These are phyloP conservation scores for Lentinula raphanica DNA, from an alignment of 768 basidiomycete genomes.

Conservation along the genomic window DNA sequence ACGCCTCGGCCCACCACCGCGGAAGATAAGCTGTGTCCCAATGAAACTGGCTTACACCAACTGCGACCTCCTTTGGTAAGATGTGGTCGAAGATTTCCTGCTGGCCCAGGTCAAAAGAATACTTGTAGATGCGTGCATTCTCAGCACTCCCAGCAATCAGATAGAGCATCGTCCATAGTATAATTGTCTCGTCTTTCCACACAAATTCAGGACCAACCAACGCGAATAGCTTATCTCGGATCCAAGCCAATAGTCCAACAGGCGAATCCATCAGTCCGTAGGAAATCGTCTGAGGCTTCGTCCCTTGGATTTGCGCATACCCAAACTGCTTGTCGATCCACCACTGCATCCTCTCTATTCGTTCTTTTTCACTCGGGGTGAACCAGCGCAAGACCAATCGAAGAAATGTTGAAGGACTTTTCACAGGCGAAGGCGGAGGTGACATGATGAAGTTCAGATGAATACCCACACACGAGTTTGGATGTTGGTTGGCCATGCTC, in stretches of 20 bases:
- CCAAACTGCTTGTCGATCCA: slow-evolving; percentile 27
- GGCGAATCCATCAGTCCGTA: slow-evolving; percentile 48
- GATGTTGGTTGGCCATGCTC: slow-evolving; percentile 20
- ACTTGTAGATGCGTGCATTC: slow-evolving; percentile 29
- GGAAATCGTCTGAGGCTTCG: slow-evolving; percentile 41
- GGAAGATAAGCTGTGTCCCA: slow-evolving; percentile 29
- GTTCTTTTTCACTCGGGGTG: slow-evolving; percentile 25
- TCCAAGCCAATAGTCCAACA: slow-evolving; percentile 43
- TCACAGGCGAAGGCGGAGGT: slow-evolving; percentile 17
- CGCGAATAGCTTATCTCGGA: slow-evolving; percentile 33
- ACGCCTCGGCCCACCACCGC: slow-evolving; percentile 34
- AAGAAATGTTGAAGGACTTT: slow-evolving; percentile 19
- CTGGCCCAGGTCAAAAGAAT: slow-evolving; percentile 10
- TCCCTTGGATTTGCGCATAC: slow-evolving; percentile 32
- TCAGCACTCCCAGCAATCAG: slow-evolving; percentile 28
- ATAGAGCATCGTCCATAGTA: slow-evolving; percentile 35
- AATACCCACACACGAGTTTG: slow-evolving; percentile 21
- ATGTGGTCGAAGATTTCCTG: slow-evolving; percentile 16
- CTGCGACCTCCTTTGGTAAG: slow-evolving; percentile 23
- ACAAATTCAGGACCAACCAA: slow-evolving; percentile 18
- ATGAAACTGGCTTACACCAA: too few species aligned
- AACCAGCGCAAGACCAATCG: slow-evolving; percentile 24
- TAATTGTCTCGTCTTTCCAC: slow-evolving; percentile 25
- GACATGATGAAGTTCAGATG: slow-evolving; percentile 23
- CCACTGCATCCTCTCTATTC: slow-evolving; percentile 20